phyloP scores from a whole-genome alignment of 345 rosid species.

The Firmiana major region DNA sequence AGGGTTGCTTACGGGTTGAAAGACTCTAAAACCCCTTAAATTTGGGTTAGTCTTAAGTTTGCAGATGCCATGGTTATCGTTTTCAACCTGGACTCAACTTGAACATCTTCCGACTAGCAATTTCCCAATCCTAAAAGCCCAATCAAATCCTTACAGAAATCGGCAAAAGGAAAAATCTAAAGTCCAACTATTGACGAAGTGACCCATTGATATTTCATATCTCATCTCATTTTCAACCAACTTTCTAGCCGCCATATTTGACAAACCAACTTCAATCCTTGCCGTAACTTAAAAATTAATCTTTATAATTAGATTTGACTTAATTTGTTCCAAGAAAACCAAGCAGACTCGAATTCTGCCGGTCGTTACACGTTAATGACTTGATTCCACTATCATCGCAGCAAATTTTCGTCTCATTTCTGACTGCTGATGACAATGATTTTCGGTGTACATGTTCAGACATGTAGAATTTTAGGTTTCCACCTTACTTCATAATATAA shows the following conservation, averaged over 20 bases:
- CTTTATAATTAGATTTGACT: not conserved
- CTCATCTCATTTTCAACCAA: no score
- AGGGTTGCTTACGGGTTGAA: not conserved
- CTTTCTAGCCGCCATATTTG: not conserved
- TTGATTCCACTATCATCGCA: not conserved
- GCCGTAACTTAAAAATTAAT: not conserved
- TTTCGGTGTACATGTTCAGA: no score
- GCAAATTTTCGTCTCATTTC: not conserved
- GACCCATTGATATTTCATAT: no score
- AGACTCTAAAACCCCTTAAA: not conserved
- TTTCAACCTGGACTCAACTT: not conserved
- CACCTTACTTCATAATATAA: not conserved
- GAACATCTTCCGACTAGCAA: not conserved
- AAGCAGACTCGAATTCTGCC: not conserved
- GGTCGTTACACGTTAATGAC: slow-evolving; percentile 4
- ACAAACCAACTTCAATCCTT: not conserved
- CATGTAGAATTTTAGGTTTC: not conserved
- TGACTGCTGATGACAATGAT: not conserved
- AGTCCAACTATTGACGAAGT: no score
- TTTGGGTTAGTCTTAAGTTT: not conserved
- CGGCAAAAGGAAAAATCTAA: no score
- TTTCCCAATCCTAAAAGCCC: not conserved
- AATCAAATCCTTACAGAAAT: no score
- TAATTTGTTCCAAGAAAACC: not conserved
- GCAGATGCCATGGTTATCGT: not conserved